These are phyloP conservation scores for Boletus mariae DNA, from an alignment of 1,284 basidiomycete genomes.

Conservation along the genomic window DNA sequence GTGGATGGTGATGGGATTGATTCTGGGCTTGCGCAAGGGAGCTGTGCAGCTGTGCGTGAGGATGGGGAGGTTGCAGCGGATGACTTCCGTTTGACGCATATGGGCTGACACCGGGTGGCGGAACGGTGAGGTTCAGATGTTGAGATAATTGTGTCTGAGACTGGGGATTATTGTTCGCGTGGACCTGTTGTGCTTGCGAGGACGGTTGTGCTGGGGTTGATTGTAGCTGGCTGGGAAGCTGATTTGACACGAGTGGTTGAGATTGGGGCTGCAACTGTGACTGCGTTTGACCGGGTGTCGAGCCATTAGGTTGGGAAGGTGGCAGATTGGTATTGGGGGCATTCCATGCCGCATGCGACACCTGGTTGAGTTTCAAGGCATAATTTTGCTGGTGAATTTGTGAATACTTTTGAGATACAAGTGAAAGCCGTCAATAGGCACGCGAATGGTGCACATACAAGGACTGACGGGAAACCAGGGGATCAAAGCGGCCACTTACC, in stretches of 20 bases:
- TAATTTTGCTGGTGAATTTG: slow-evolving; percentile 46
- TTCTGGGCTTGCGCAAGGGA: slow-evolving; percentile 28
- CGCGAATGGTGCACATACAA: slow-evolving; percentile 1
- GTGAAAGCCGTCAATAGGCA: background rate
- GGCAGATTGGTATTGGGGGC: slow-evolving; percentile 37
- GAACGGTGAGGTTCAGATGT: slow-evolving; percentile 51
- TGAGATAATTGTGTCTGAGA: slow-evolving; percentile 27
- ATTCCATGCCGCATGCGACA: slow-evolving; percentile 61
- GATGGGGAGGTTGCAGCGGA: slow-evolving; percentile 33
- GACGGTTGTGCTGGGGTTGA: slow-evolving; percentile 31
- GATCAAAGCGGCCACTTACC: slow-evolving; percentile 43
- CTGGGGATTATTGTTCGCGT: slow-evolving; percentile 29
- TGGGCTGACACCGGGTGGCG: slow-evolving; percentile 38
- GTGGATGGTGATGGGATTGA: slow-evolving; percentile 52
- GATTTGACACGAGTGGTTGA: slow-evolving; percentile 31
- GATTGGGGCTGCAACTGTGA: slow-evolving; percentile 26
- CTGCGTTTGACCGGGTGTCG: slow-evolving; percentile 33
- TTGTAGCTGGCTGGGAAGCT: slow-evolving; percentile 25
- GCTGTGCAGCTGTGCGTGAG: slow-evolving; percentile 31
- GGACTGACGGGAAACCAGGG: background rate
- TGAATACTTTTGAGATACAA: slow-evolving; percentile 14
- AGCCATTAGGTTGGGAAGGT: slow-evolving; percentile 30
- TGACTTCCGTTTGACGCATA: slow-evolving; percentile 45
- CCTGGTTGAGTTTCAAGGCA: slow-evolving; percentile 59
- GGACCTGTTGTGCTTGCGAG: slow-evolving; percentile 37